phyloP scores from a whole-genome alignment of 1,139 yeast species.

The Debaryomycetaceae sp. region DNA sequence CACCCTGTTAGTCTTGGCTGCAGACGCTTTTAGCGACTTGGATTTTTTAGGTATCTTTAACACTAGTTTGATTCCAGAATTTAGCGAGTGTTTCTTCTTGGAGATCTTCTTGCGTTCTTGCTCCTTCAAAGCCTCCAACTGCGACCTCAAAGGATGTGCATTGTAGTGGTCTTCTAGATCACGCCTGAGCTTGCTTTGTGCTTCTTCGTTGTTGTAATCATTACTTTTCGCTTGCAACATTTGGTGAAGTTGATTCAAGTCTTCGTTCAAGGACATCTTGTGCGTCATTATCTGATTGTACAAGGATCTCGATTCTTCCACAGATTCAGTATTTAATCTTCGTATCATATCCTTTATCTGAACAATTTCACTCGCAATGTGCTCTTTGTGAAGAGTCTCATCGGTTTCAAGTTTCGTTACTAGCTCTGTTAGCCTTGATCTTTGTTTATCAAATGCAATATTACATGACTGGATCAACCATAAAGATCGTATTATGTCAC shows the following conservation, averaged over 20 bases:
- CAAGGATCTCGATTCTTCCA: constrained; percentile 33
- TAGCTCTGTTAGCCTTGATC: constrained; percentile 16
- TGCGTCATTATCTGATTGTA: constrained; percentile 35
- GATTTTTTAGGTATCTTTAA: constrained; percentile 23
- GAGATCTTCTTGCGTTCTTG: constrained; percentile 17
- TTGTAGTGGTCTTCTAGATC: constrained; percentile 35
- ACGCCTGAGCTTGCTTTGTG: constrained; percentile 22
- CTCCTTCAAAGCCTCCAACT: constrained; percentile 37
- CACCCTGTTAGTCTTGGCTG: constrained; percentile 2
- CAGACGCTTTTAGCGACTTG: constrained; percentile 1
- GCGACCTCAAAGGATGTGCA: constrained; percentile 36
- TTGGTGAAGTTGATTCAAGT: constrained; percentile 26
- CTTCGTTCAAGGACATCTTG: constrained; percentile 25
- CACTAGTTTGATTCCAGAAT: constrained; percentile 24
- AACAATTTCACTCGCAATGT: constrained; percentile 9
- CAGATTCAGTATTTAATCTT: constrained; percentile 23
- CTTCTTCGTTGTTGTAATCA: constrained; percentile 9
- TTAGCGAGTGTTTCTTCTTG: constrained; percentile 7
- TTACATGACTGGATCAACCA: constrained; percentile 46
- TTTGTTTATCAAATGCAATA: constrained; percentile 22
- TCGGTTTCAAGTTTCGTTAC: constrained; percentile 10
- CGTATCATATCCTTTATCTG: constrained; percentile 12
- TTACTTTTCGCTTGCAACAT: constrained; percentile 12
- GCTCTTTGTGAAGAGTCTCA: constrained; percentile 4
- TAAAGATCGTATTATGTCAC: constrained; percentile 43